phyloP scores from a whole-genome alignment of 257 asterid species.

The Nemophila menziesii region DNA sequence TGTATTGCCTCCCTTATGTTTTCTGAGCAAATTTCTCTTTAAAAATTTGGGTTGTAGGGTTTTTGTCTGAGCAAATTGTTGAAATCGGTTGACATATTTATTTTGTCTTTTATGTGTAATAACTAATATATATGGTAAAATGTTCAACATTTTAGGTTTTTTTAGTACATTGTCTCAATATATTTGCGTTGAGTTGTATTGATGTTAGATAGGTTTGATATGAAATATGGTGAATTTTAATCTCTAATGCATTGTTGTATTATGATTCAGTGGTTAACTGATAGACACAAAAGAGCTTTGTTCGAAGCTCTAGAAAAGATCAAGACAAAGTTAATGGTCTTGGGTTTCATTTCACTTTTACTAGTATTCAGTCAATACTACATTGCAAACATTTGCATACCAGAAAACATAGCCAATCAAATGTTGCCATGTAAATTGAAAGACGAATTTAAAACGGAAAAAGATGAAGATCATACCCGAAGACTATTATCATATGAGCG shows the following conservation, averaged over 20 bases:
- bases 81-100: too few species aligned
- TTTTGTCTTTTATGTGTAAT: too few species aligned
- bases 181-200: not conserved
- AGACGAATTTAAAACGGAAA: conserved; percentile 9
- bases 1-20: too few species aligned
- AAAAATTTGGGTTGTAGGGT: too few species aligned
- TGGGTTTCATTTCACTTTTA: conserved; percentile 77
- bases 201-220: not conserved
- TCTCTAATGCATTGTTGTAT: conserved; percentile 1
- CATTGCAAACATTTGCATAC: conserved; percentile 81
- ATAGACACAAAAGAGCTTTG: conserved; percentile 74
- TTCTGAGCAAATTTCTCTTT: too few species aligned
- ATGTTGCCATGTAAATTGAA: conserved; percentile 57
- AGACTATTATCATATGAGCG: conserved; percentile 53
- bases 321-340: conserved; percentile 96
- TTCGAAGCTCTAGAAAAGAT: conserved; percentile 83
- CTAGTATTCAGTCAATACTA: conserved; percentile 82
- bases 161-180: too few species aligned
- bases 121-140: too few species aligned
- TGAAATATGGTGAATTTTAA: not conserved
- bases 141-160: too few species aligned
- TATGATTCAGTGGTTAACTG: conserved; percentile 54
- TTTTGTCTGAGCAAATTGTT: too few species aligned
- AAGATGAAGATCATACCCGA: conserved; percentile 30
- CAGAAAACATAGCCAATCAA: conserved; percentile 42